Conservation (phyloP, 257 asterid genomes). For the Solanum chilense region DNA sequence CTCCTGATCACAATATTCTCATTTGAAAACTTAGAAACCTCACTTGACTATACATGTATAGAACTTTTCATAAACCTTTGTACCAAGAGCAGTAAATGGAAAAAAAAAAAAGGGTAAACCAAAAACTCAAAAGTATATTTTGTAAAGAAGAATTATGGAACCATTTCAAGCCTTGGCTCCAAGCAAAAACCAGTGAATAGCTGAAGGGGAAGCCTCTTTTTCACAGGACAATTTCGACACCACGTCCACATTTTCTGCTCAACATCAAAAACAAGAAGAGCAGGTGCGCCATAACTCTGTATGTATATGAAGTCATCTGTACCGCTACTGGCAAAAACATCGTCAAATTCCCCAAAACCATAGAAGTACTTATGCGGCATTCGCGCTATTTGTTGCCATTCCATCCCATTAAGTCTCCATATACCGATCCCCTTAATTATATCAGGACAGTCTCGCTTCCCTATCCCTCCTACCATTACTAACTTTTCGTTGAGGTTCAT, state of each 20-base stretch:
- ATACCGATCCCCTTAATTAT: background rate
- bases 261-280: background rate
- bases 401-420: background rate
- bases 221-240: background rate
- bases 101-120: background rate
- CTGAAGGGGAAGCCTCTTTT: background rate
- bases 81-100: background rate
- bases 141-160: background rate
- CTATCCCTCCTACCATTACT: constrained; percentile 3
- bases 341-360: background rate
- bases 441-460: background rate
- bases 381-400: background rate
- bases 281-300: background rate
- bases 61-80: background rate
- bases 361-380: background rate
- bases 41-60: no score
- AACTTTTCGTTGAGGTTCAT: background rate
- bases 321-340: constrained; percentile 1
- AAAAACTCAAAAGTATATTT: background rate
- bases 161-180: constrained; percentile 1
- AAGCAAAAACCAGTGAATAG: constrained; percentile 5
- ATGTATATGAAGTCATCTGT: background rate
- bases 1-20: no score
- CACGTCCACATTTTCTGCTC: background rate
- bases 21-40: no score